A percentile compares a stretch with the other conserved stretches of the same genome.
Evolutionary conservation across 257 asterid genomes (phyloP).

Genomic region (Solanum virginianum): DNA sequence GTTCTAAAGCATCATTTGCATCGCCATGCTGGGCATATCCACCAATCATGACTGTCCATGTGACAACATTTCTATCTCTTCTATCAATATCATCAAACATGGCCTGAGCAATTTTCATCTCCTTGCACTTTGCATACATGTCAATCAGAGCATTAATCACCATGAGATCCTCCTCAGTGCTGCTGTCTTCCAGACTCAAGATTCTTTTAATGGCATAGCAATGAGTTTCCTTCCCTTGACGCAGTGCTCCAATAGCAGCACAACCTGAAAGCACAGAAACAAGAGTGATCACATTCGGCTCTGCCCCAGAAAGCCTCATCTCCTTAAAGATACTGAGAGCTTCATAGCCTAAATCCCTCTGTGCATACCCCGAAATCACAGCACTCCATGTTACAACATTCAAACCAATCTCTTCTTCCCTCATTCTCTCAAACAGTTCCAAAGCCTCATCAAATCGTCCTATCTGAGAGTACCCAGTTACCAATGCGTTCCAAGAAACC

Average conservation of each 20-base stretch:
- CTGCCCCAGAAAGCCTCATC: slow-evolving; percentile 44
- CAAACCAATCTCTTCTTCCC: slow-evolving; percentile 34
- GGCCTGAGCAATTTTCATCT: slow-evolving; percentile 30
- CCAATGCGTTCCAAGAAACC: slow-evolving; percentile 84
- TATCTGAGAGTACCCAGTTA: slow-evolving; percentile 70
- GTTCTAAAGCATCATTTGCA: slow-evolving; percentile 54
- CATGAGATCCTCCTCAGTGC: slow-evolving; percentile 72
- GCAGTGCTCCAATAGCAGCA: slow-evolving; percentile 58
- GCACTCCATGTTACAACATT: slow-evolving; percentile 94
- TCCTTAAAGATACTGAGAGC: slow-evolving; percentile 61
- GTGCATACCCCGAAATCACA: slow-evolving; percentile 80
- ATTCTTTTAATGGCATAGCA: slow-evolving; percentile 37
- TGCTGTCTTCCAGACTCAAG: slow-evolving; percentile 29
- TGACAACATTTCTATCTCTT: slow-evolving; percentile 56
- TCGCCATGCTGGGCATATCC: slow-evolving; percentile 87
- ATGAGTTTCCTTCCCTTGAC: slow-evolving; percentile 64
- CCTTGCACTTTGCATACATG: slow-evolving; percentile 76
- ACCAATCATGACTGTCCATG: slow-evolving; percentile 92
- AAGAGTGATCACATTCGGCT: slow-evolving; percentile 68
- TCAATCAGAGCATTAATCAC: slow-evolving; percentile 67
- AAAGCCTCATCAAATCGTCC: slow-evolving; percentile 60
- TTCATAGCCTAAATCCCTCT: slow-evolving; percentile 73
- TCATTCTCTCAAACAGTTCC: slow-evolving; percentile 57
- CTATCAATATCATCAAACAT: slow-evolving; percentile 44
- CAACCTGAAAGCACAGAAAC: slow-evolving; percentile 76